Evolutionary conservation across 1,139 yeast genomes (phyloP), one percentile per base, ranked within the genome.

Genomic region (Wickerhamomyces sp.): DNA sequence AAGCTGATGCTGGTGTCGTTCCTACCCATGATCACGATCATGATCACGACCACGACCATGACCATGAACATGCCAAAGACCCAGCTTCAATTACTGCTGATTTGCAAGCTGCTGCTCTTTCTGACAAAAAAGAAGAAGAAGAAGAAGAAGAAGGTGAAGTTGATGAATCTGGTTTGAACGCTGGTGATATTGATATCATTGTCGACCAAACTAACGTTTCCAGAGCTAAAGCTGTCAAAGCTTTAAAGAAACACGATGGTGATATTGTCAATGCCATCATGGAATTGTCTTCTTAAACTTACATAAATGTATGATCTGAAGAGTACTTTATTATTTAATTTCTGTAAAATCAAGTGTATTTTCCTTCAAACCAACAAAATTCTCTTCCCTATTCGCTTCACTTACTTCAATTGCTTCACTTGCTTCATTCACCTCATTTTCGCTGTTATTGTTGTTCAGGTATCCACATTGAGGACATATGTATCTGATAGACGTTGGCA

Each of bases 261-360:
- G 97, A 92, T 67, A 81, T 92, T 71, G 97, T 92, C 65, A 90
- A 89, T 64, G 92, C 97, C 55, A 87, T 90, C 64, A 87, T 90
- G 95, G 85, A 87, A 55, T 75, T 90, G 65, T 79, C 92, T 13
- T 32, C 31, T 33, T 43, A 39, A 34, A 31, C 29, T 14, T 27
- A 27, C 29, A 12, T 9, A n/a, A 7, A 14, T 15, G 13, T 8
- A 28, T 15, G 15, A 14, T n/a, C n/a, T n/a, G n/a, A n/a, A n/a
- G n/a, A 21, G 25, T 21, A 7, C 25, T 21, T 25, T 25, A 5
- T 25, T 13, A 25, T 25, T 25, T 7, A 25, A 13, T 10, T 25
- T 7, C 13, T 10, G 27, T 25, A 25, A 5, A 7, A 10, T 12
- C 13, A 25, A 12, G 9, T 10, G 27, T 26, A 21, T 10, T 21